Base-by-base conservation (phyloP, 352 stramenopile species). In the Aphanomyces stellatus region DNA sequence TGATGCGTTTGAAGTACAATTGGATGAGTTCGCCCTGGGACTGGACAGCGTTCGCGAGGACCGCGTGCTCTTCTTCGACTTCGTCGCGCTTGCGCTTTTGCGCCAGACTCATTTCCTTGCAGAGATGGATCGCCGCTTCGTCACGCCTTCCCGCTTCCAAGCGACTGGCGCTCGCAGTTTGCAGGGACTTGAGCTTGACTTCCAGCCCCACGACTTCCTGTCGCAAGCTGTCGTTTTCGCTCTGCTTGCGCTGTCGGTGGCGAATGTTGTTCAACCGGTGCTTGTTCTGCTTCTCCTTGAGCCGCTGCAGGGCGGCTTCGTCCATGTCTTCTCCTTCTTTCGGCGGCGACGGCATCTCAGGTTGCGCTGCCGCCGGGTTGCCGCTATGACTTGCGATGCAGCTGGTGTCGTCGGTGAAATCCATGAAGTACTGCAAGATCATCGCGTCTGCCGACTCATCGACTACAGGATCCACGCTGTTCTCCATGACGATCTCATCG, bases 81-180 rank as follows among this genome's bases (percentile, higher is more conserved):
- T 69, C 42, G 10, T 42, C 53, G 31, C 53, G 65, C 19, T 69
- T 69, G 28, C 67, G 71, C 51, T 72, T 72, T 37, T 69, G 34
- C 0, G 40, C 42, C 40, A 62, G 48, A 17, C 40, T 30, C 6
- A 27, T 19, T 41, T 59, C 30, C 35, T 67, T 67, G 37, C 22
- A 53, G 11, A 28, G 28, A n/a, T n/a, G 37, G 43, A 67, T 67
- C 1, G 60, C 48, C 24, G 48, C 7, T 53, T 67, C 60, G 13
- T 49, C n/a, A 13, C 27, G 37, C 10, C 24, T 19, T 30, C n/a
- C 10, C 17, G 27, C 11, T 7, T 25, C 22, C 46, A 34, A 34
- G n/a, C 60, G 60, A 2, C 49, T 37, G 3, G 41, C 60, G 19
- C 37, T 51, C 2, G 25, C 15, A 13, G 27, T n/a, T 25, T 67